Base-by-base conservation (phyloP, 192 early-diverging fungal species). In the Podochytrium sp. region DNA sequence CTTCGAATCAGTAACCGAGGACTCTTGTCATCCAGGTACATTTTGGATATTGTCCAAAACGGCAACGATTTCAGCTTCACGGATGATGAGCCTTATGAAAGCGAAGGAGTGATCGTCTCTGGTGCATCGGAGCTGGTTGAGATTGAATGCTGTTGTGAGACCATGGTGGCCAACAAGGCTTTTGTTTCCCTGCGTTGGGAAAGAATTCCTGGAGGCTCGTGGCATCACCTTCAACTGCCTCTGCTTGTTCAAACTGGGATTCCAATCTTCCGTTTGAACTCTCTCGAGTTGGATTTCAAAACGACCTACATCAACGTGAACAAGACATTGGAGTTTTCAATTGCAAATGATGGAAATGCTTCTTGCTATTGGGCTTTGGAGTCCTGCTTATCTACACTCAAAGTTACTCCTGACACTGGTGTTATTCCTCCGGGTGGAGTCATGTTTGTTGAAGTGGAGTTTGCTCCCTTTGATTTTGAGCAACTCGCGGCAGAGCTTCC, bases 271-370 rank as follows among this genome's bases (percentile, higher is more conserved):
- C 62, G 75, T n/a, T 51, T 89, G 34, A 59, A 81, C n/a, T 80
- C 78, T 14, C 70, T 76, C 37, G 88, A 89, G 58, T 60, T 90
- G 2, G 87, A 90, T 58, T 90, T 90, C 76, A 80, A 83, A 51
- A 86, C 85, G 4, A 87, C 87, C 0, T 90, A 89, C 62, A 84
- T 89, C 29, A 81, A 80, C 69, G 78, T 89, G 20, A 86, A 82
- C 60, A 90, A 89, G 56, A 74, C 78, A 2, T 60, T 89, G 16
- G 52, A 78, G 6, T 76, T 90, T 34, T 25, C 49, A 12, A 71
- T 89, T 12, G 55, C 60, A 0, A 90, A 90, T 58, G 83, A 86
- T 51, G 88, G 88, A 34, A 90, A 90, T 66, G 88, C 88, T 3
- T 59, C 73, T 16, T 90, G 88, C 68, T 79, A 71, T 50, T 90